These are phyloP conservation scores for Metschnikowia sp. DNA, from an alignment of 805 yeast species.

Conservation along the genomic window DNA sequence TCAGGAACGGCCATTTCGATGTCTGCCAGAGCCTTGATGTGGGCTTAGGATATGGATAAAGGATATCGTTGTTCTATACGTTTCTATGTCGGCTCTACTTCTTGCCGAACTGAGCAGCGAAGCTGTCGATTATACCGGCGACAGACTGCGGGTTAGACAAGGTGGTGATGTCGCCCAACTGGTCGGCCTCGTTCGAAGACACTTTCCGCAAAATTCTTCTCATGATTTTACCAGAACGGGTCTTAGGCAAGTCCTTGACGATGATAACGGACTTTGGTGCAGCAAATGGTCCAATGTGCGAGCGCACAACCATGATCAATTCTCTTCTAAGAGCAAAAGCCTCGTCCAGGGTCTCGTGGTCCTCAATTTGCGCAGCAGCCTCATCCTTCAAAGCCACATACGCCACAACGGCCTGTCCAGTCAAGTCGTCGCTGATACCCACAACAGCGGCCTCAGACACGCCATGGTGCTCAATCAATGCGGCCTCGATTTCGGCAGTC, in stretches of 20 bases:
- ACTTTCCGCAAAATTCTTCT: slow-evolving; percentile 80
- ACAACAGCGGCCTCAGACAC: slow-evolving; percentile 83
- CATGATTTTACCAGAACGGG: slow-evolving; percentile 85
- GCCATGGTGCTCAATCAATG: slow-evolving; percentile 64
- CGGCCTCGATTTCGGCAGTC: slow-evolving; percentile 88
- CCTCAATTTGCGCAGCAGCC: slow-evolving; percentile 24
- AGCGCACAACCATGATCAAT: slow-evolving; percentile 65
- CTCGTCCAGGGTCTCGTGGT: slow-evolving; percentile 41
- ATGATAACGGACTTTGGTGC: slow-evolving; percentile 74
- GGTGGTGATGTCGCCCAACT: slow-evolving; percentile 75
- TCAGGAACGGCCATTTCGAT: too few relatives aligned
- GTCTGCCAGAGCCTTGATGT: too few relatives aligned
- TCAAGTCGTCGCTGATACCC: slow-evolving; percentile 77
- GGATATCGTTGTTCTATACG: too few relatives aligned
- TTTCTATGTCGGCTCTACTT: slow-evolving; percentile 20
- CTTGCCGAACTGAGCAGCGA: slow-evolving; percentile 39
- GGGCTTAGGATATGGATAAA: too few relatives aligned
- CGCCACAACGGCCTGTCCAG: slow-evolving; percentile 85
- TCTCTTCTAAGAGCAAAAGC: slow-evolving; percentile 56
- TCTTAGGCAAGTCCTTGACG: slow-evolving; percentile 78
- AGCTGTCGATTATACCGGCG: slow-evolving; percentile 53
- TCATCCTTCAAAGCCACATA: slow-evolving; percentile 69
- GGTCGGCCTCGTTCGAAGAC: slow-evolving; percentile 72
- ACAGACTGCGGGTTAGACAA: slow-evolving; percentile 76
- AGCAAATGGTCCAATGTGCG: slow-evolving; percentile 82